Conservation (phyloP, 768 basidiomycete genomes). For the Phylloporus rhodoxanthus region DNA sequence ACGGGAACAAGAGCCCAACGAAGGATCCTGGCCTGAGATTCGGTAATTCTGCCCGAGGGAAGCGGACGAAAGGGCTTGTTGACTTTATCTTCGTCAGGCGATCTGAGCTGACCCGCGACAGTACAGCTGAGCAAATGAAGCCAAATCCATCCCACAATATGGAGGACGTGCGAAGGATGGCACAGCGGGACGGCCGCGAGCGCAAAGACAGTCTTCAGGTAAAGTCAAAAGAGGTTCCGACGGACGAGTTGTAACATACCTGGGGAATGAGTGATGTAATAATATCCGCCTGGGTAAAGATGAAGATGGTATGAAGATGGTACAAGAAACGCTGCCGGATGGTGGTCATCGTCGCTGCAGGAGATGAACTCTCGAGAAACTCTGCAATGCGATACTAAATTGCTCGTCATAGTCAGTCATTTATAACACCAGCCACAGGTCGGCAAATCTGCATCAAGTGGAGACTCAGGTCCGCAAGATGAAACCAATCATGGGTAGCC, state of each 20-base stretch:
- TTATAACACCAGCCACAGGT: background rate
- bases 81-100: conserved; percentile 34
- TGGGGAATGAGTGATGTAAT: conserved; percentile 14
- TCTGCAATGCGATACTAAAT: background rate
- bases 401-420: background rate
- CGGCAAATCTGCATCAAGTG: background rate
- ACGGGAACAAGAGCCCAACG: conserved; percentile 32
- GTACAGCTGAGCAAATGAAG: conserved; percentile 37
- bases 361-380: background rate
- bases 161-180: conserved; percentile 8
- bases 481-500: background rate
- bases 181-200: conserved; percentile 19
- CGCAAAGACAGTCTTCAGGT: conserved; percentile 29
- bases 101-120: conserved; percentile 36
- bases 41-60: conserved; percentile 36
- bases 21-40: conserved; percentile 28
- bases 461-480: background rate
- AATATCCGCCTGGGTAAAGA: conserved; percentile 22
- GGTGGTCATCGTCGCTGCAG: background rate
- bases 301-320: conserved; percentile 18
- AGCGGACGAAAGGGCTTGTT: conserved; percentile 41
- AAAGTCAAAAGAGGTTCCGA: background rate
- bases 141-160: conserved; percentile 37
- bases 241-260: conserved; percentile 2
- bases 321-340: background rate